Base-by-base conservation (phyloP, 805 yeast genomes). In the Candida stauntonica region DNA sequence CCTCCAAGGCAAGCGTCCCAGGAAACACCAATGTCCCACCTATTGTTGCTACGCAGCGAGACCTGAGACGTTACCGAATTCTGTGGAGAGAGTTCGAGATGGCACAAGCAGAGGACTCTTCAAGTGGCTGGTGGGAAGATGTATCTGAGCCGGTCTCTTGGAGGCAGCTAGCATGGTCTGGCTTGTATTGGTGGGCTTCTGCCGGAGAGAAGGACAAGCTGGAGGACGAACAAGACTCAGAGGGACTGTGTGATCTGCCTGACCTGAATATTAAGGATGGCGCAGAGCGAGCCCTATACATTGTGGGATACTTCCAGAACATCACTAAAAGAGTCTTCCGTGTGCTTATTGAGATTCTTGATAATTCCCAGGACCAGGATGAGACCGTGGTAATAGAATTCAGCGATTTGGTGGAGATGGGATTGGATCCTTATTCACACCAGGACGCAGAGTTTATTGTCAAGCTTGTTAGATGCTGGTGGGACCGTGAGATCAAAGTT, bases 131-230 rank as follows among this genome's bases (percentile, higher is more conserved):
- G 75, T 71, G 77, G 76, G 37, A 53, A 9, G 48, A 55, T 3
- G 67, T 68, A 11, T 65, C 74, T 1, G 77, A 72, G 35, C 66
- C 77, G 2, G 56, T 68, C 17, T 68, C 82, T 2, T 70, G 84
- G 73, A 65, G 67, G 38, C 80, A 77, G 48, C 64, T 73, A 29
- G 63, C 79, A 1, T 79, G 85, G 84, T 67, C 73, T 38, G 88
- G 88, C 1, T 72, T 84, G 42, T 64, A 83, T 16, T 85, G 93
- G 93, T 85, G 91, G 87, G 95, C 95, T 3, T 73, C 84, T 21
- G 91, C 93, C 1, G 95, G 93, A 7, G 83, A 79, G 42, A 67
- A 70, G 29, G 64, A 66, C 13, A 58, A 57, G 17, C 54, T 61
- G 16, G 62, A 64, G 32, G 66, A 63, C 20, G 72, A 70, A 29